These are phyloP conservation scores for Cladosporium sp. DNA, from an alignment of 2,329 filamentous ascomycete species.

Conservation along the genomic window DNA sequence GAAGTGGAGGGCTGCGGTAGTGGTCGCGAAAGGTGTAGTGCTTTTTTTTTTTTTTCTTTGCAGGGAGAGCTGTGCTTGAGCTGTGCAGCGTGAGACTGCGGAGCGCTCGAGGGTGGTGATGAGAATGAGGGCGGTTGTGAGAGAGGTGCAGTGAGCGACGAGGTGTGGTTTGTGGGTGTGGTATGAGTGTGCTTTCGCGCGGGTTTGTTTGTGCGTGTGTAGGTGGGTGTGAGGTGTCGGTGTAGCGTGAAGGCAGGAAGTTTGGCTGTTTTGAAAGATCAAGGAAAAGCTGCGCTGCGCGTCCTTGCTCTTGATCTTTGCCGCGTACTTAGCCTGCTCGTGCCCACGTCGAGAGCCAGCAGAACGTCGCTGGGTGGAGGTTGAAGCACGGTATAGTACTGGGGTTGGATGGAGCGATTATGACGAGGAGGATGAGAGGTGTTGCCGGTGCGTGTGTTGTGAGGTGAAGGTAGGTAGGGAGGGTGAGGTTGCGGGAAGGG, in stretches of 20 bases:
- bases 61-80: slow-evolving; percentile 4
- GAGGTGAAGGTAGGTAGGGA: too few species aligned
- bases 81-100: not conserved
- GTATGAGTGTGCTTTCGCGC: slow-evolving; percentile 1
- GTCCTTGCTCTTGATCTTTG: slow-evolving; percentile 11
- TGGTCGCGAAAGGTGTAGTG: slow-evolving; percentile 1
- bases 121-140: not conserved
- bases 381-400: not conserved
- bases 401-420: too few species aligned
- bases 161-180: too few species aligned
- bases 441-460: too few species aligned
- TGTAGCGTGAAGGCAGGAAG: slow-evolving; percentile 8
- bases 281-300: not conserved
- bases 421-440: too few species aligned
- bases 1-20: slow-evolving; percentile 5
- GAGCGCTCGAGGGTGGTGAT: slow-evolving; percentile 6
- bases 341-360: not conserved
- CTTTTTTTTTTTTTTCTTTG: too few species aligned
- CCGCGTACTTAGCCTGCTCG: slow-evolving; percentile 13
- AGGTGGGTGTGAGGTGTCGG: slow-evolving; percentile 1
- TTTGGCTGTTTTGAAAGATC: not conserved
- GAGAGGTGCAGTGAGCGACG: slow-evolving; percentile 9
- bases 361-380: not conserved
- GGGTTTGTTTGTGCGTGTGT: too few species aligned
- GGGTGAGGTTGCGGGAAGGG: too few species aligned